These are phyloP conservation scores for Rhodamnia argentea DNA, from an alignment of 345 rosid genomes.

Conservation along the genomic window DNA sequence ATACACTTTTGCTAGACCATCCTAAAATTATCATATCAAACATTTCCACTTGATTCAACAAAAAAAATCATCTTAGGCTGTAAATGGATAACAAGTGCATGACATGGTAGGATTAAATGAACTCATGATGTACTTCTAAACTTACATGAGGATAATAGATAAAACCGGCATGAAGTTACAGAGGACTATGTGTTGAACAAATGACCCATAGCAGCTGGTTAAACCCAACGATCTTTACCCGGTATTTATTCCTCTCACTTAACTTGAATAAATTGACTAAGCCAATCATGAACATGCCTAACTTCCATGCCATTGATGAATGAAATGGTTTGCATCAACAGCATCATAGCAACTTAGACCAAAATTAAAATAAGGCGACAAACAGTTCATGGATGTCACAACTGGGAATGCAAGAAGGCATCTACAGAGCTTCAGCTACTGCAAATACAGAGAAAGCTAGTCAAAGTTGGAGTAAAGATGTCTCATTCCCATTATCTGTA, in stretches of 20 bases:
- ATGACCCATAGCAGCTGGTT: neutral
- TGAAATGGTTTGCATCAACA: neutral
- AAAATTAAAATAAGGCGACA: neutral
- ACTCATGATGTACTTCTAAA: neutral
- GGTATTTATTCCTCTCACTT: neutral
- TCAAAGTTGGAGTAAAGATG: neutral
- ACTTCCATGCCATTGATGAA: neutral
- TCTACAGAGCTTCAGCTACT: neutral
- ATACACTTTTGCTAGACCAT: neutral
- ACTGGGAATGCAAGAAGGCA: neutral
- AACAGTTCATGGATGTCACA: neutral
- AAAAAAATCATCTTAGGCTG: neutral
- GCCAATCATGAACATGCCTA: neutral
- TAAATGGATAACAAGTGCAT: neutral
- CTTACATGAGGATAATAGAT: neutral
- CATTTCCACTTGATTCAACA: neutral
- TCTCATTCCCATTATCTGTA: neutral
- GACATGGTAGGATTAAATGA: neutral
- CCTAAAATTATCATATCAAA: neutral
- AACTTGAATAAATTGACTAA: neutral
- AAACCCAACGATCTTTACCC: neutral
- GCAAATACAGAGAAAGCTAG: neutral
- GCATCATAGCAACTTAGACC: neutral
- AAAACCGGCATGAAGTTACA: neutral
- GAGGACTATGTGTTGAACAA: neutral